Evolutionary conservation across 1,284 basidiomycete genomes (phyloP), one percentile per base, ranked within the genome.

Genomic region (Ceratobasidium sp.): DNA sequence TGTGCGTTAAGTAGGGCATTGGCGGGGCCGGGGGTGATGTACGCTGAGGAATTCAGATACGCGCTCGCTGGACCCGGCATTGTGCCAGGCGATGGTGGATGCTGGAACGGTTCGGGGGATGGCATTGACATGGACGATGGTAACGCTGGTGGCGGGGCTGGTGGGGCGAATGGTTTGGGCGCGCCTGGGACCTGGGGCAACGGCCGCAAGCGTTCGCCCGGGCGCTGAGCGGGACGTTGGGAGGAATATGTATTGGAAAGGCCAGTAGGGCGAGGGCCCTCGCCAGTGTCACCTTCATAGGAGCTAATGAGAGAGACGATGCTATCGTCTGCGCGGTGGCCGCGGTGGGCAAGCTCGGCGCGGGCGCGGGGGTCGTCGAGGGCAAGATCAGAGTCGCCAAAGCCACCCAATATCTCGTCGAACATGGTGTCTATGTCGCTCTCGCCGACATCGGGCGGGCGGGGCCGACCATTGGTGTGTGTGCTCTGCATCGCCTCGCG

Each of bases 391-490:
- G 69, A 71, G 1, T 71, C 69, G 22, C 69, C 43, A 32, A 71
- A 71, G 37, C 69, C 69, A 29, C 69, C 54, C 2, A 71, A 19
- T 4, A 71, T 71, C 57, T 71, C 69, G 40, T 71, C 57, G 29
- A 71, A 71, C 69, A 71, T 71, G 43, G n/a, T 71, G 56, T 71
- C 54, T n/a, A 71, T 71, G 44, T 71, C 69, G 40, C 69, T 61
- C 22, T 71, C 69, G 5, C 34, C 69, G 29, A 13, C 69, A 40
- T 54, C 69, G 57, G 57, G 57, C 7, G 40, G 17, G 11, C 62
- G 62, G 25, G 69, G 40, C 17, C 69, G 56, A n/a, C 69, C 69
- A 43, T 71, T 71, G 40, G 56, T 34, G 37, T 57, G 67, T 40
- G 67, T 56, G 40, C 15, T 40, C 67, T 57, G 67, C 67, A 70